phyloP scores from a whole-genome alignment of 805 yeast genomes.

The Cyberlindnera saturnus region DNA sequence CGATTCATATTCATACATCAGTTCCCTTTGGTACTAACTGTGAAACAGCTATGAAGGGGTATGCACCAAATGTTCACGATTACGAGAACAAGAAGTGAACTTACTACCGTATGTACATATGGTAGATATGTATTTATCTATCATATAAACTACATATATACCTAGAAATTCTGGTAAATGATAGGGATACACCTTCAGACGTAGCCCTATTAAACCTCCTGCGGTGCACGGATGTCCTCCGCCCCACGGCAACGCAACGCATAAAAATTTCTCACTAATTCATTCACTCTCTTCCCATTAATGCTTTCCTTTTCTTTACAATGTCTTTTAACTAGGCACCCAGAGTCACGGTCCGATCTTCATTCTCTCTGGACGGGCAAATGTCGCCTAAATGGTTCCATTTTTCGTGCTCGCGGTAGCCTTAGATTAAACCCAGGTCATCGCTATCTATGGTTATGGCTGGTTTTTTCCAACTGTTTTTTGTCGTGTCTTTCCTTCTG shows the following conservation, averaged over 20 bases:
- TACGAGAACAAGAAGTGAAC: constrained; percentile 37
- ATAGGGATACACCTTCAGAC: not conserved
- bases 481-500: constrained; percentile 29
- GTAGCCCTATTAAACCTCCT: constrained; percentile 1
- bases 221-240: constrained; percentile 6
- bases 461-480: constrained; percentile 47
- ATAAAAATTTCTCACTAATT: constrained; percentile 6
- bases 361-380: constrained; percentile 28
- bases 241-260: not conserved
- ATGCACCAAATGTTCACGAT: constrained; percentile 55
- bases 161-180: too few relatives aligned
- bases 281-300: not conserved
- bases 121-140: too few relatives aligned
- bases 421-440: constrained; percentile 47
- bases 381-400: constrained; percentile 5
- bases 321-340: constrained; percentile 57
- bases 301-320: constrained; percentile 13
- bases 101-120: too few relatives aligned
- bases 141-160: too few relatives aligned
- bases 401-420: constrained; percentile 90
- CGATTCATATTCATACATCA: not conserved
- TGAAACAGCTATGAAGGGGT: constrained; percentile 35
- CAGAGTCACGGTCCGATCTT: constrained; percentile 46
- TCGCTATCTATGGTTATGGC: not conserved
- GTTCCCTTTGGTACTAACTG: not conserved